A percentile compares a stretch with the other conserved stretches of the same genome.
phyloP scores from a whole-genome alignment of 2,329 filamentous ascomycete species.

The Colletotrichum falcatum region DNA sequence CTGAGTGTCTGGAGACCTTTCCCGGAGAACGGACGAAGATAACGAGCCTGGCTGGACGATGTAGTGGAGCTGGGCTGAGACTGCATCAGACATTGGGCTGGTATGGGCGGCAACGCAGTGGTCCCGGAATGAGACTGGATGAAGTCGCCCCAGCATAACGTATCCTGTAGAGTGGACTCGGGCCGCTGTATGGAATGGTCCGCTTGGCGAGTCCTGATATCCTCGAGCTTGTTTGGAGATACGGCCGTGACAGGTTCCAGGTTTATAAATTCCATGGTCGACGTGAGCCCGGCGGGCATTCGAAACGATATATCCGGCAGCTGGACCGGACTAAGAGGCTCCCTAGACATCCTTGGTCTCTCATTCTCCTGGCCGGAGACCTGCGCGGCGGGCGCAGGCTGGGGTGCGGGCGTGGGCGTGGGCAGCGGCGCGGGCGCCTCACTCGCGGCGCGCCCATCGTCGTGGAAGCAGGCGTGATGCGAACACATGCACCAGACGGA shows the following conservation, averaged over 20 bases:
- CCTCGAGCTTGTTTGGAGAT: slow-evolving; percentile 48
- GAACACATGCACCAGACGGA: slow-evolving; percentile 70
- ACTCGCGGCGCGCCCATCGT: slow-evolving; percentile 55
- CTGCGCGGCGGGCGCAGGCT: slow-evolving; percentile 42
- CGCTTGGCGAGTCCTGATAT: slow-evolving; percentile 41
- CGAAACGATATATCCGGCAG: slow-evolving; percentile 60
- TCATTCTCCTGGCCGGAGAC: slow-evolving; percentile 65
- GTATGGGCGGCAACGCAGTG: slow-evolving; percentile 58
- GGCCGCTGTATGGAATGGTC: slow-evolving; percentile 47
- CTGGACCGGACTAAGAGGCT: slow-evolving; percentile 64
- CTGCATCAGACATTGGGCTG: slow-evolving; percentile 62
- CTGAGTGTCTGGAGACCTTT: slow-evolving; percentile 67
- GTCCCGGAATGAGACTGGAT: slow-evolving; percentile 54
- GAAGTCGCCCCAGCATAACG: slow-evolving; percentile 62
- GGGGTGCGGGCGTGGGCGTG: slow-evolving; percentile 6
- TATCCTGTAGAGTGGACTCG: slow-evolving; percentile 66
- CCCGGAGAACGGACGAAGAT: slow-evolving; percentile 67
- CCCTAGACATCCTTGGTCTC: slow-evolving; percentile 59
- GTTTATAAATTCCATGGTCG: slow-evolving; percentile 57
- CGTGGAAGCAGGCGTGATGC: slow-evolving; percentile 72
- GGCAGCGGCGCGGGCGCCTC: slow-evolving; percentile 43
- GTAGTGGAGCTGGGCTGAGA: slow-evolving; percentile 66
- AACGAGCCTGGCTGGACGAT: slow-evolving; percentile 62
- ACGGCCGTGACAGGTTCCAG: slow-evolving; percentile 53
- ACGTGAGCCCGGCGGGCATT: slow-evolving; percentile 51